These are phyloP conservation scores for Apophysomyces ossiformis DNA, from an alignment of 371 early-diverging fungal species.

Conservation along the genomic window DNA sequence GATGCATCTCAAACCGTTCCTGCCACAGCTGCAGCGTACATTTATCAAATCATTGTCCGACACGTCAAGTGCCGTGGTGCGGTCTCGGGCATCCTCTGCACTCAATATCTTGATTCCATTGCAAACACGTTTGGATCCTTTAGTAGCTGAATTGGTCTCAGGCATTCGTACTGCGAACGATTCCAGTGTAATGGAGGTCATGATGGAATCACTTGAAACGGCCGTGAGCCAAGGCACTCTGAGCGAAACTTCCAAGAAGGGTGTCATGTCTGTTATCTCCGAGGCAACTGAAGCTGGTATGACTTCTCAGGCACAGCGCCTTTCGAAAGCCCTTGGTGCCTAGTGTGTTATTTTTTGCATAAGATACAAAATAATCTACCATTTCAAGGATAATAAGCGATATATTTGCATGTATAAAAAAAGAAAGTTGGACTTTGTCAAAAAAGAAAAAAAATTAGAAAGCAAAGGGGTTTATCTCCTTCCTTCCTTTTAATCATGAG, in stretches of 20 bases:
- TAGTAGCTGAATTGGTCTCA: constrained; percentile 80
- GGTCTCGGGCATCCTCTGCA: constrained; percentile 82
- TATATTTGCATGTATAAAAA: constrained; percentile 4
- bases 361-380: neutral
- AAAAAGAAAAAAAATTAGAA: neutral
- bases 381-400: constrained; percentile 15
- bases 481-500: constrained; percentile 10
- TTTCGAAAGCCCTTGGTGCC: constrained; percentile 3
- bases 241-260: constrained; percentile 64
- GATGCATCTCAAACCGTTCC: constrained; percentile 90
- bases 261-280: constrained; percentile 53
- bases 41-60: constrained; percentile 93
- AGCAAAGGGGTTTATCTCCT: neutral
- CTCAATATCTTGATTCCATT: constrained; percentile 79
- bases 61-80: constrained; percentile 66
- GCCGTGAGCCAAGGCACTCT: constrained; percentile 62
- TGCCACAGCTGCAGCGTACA: constrained; percentile 97
- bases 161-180: constrained; percentile 70
- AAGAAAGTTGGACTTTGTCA: neutral
- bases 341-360: constrained; percentile 4
- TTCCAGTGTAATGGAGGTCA: constrained; percentile 57
- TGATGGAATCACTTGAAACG: constrained; percentile 69
- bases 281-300: constrained; percentile 31
- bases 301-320: constrained; percentile 37
- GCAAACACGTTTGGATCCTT: constrained; percentile 87